Base-by-base conservation (phyloP, 2,329 filamentous ascomycete genomes). In the Fusarium subtropicale region DNA sequence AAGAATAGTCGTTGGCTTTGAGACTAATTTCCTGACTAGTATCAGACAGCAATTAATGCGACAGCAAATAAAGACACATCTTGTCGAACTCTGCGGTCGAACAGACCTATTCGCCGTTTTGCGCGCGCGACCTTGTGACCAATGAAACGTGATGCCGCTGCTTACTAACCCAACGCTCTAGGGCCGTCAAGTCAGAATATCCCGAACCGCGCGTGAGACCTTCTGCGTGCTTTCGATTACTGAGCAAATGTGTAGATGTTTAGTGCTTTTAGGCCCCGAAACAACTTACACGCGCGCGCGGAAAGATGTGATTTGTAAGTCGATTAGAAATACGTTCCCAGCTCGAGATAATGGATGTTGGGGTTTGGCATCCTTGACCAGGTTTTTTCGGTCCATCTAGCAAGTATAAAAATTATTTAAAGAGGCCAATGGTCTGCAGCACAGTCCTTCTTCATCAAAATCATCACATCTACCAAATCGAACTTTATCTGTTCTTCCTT, bases 121-220 rank as follows among this genome's bases (percentile, higher is more conserved):
- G 20, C 38, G 64, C 1, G 38, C 38, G 30, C 39, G 3, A 4
- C 6, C 20, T 34, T 11, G 11, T 28, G 8, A 1, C 53, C 53
- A 56, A 56, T 56, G 7, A 56, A 8, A 1, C 1, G 15, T 28
- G 15, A 22, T 22, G 18, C 20, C 41, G 53, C 53, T 13, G 53
- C 53, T 48, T 56, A 56, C 33, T 24, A 13, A 8, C 8, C 42
- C 24, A 28, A 9, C 22, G 22, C 5, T 22, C 2, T 10, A 24
- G 12, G 3, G 6, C 8, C 7, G 10, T 13, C 16, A 30, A 38
- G 53, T 30, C n/a, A 56, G 41, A 7, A 38, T 15, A 30, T 34
- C 7, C 52, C 52, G 52, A 48, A 11, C 52, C 53, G 53, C 53
- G 53, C 53, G 53, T 48, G 53, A 46, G 7, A 7, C 10, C 16